A percentile compares a stretch with the other conserved stretches of the same genome.
Conservation (phyloP, 495 filamentous ascomycete species). For the Tuber brumale region DNA sequence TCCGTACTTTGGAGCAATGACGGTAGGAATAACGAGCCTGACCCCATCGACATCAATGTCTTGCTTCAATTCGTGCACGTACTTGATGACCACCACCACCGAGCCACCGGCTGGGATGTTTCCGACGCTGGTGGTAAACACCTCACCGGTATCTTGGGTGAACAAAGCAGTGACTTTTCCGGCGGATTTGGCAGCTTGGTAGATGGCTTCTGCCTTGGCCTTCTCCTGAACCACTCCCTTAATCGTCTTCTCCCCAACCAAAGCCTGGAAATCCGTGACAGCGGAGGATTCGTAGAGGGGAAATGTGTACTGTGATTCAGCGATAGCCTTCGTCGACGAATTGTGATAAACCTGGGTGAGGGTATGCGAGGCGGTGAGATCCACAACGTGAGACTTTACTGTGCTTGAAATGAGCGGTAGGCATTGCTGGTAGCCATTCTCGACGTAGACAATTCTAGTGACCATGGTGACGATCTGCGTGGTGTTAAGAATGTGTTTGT, state of each 20-base stretch:
- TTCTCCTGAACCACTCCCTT: conserved; percentile 58
- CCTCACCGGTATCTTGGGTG: conserved; percentile 56
- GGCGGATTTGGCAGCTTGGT: conserved; percentile 50
- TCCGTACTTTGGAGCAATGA: conserved; percentile 59
- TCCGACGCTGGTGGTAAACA: conserved; percentile 59
- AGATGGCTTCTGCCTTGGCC: conserved; percentile 51
- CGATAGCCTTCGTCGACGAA: conserved; percentile 43
- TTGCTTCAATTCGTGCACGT: conserved; percentile 62
- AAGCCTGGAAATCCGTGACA: conserved; percentile 58
- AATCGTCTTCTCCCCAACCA: conserved; percentile 48
- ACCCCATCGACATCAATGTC: conserved; percentile 57
- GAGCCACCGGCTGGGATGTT: conserved; percentile 52
- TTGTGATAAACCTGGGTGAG: conserved; percentile 60
- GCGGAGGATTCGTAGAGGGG: conserved; percentile 64
- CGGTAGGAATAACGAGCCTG: conserved; percentile 58
- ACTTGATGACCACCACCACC: conserved; percentile 55
- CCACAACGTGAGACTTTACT: conserved; percentile 15
- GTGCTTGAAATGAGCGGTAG: neutral
- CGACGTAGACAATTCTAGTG: neutral
- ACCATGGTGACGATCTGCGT: neutral
- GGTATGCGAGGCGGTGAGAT: conserved; percentile 35
- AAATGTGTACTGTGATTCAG: conserved; percentile 57
- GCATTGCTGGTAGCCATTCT: neutral
- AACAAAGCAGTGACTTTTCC: conserved; percentile 59
- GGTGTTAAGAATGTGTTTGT: neutral